phyloP scores from a whole-genome alignment of 495 filamentous ascomycete species.

The Penicillium daleae region DNA sequence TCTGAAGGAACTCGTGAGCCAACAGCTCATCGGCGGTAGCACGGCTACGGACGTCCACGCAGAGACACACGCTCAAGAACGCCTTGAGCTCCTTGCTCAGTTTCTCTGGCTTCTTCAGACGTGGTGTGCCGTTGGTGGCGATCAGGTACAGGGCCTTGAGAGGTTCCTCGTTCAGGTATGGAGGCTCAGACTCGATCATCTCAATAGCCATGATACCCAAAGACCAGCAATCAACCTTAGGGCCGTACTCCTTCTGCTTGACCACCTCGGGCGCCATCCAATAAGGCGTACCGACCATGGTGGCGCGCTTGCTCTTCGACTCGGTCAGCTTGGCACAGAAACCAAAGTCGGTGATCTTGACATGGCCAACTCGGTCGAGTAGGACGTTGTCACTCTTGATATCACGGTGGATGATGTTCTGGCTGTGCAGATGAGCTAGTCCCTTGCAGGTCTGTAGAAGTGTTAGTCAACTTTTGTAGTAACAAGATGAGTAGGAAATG shows the following conservation, averaged over 20 bases:
- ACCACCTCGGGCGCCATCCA: slow-evolving; percentile 99
- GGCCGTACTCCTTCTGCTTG: slow-evolving; percentile 97
- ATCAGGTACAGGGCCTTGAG: slow-evolving; percentile 95
- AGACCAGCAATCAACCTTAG: slow-evolving; percentile 99
- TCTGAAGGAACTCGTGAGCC: slow-evolving; percentile 74
- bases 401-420: slow-evolving; percentile 98
- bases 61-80: slow-evolving; percentile 93
- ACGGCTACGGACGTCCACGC: slow-evolving; percentile 92
- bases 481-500: not conserved
- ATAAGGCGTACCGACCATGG: slow-evolving; percentile 98
- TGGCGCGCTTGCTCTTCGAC: slow-evolving; percentile 93
- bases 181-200: slow-evolving; percentile 98
- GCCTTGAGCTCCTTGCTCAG: slow-evolving; percentile 94
- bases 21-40: slow-evolving; percentile 89
- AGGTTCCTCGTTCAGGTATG: slow-evolving; percentile 96
- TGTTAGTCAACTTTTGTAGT: not conserved
- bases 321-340: slow-evolving; percentile 99
- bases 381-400: slow-evolving; percentile 99
- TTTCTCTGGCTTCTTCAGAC: slow-evolving; percentile 96
- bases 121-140: slow-evolving; percentile 94
- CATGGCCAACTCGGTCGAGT: slow-evolving; percentile 87
- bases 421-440: slow-evolving; percentile 87
- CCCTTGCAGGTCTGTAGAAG: slow-evolving; percentile 83
- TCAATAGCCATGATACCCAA: slow-evolving; percentile 99
- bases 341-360: slow-evolving; percentile 99